A percentile compares a stretch with the other conserved stretches of the same genome.
phyloP scores from a whole-genome alignment of 2,329 filamentous ascomycete species.

The Dryadomyces quercus-mongolicae region DNA sequence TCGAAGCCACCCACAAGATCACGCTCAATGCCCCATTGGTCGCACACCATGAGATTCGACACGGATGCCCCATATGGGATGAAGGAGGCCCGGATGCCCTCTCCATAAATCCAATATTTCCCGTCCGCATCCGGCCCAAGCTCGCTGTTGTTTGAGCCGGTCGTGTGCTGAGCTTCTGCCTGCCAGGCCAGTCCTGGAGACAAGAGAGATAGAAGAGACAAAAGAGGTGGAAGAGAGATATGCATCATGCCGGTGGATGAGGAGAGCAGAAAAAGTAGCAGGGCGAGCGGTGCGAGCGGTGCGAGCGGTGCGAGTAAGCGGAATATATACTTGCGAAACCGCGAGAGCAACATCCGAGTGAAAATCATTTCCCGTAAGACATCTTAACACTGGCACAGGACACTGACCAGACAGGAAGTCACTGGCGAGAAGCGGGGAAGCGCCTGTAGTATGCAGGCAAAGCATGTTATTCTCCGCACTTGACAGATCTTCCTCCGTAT shows the following conservation, averaged over 20 bases:
- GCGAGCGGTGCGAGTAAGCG: too few species aligned
- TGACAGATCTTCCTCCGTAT: not conserved
- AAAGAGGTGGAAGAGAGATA: not conserved
- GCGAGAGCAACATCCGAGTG: too few species aligned
- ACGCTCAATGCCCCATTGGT: constrained; percentile 54
- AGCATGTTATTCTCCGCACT: not conserved
- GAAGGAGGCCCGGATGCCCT: constrained; percentile 56
- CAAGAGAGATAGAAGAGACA: not conserved
- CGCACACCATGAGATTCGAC: constrained; percentile 57
- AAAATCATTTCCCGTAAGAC: not conserved
- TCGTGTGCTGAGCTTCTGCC: not conserved
- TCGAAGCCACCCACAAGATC: constrained; percentile 67
- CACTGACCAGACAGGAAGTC: not conserved
- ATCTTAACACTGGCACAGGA: not conserved
- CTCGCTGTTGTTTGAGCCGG: constrained; percentile 10
- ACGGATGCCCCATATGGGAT: constrained; percentile 65
- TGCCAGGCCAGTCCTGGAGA: not conserved
- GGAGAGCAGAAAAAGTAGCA: not conserved
- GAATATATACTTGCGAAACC: too few species aligned
- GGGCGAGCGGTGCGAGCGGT: too few species aligned
- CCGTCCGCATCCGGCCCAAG: constrained; percentile 40
- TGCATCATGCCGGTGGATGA: not conserved
- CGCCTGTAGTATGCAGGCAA: too few species aligned
- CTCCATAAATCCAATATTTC: constrained; percentile 61
- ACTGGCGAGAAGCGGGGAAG: not conserved